Base-by-base conservation (phyloP, 2,329 filamentous ascomycete species). In the Penicillium expansum region DNA sequence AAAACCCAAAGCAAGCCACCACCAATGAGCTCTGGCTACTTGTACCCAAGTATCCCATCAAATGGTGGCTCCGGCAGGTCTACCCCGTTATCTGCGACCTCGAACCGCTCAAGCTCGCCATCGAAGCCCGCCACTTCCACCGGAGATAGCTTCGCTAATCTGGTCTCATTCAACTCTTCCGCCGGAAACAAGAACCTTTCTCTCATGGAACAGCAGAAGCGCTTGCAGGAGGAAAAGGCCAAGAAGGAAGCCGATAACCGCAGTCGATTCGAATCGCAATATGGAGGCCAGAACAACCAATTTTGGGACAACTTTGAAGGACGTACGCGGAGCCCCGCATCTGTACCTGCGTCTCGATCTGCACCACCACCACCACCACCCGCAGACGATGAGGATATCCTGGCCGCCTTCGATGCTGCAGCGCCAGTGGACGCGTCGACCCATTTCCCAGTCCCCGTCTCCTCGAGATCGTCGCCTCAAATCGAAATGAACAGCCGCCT, bases 291-390 rank as follows among this genome's bases (percentile, higher is more conserved):
- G 47, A 79, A 87, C 67, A 82, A 83, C 11, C 85, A 86, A 59
- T 91, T 91, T 70, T 92, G 89, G 86, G 89, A 94, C 69, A 84
- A 77, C 13, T 77, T 94, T 47, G 91, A 85, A 30, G 78, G 77
- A 42, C 80, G 79, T 66, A 79, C 71, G 50, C 80, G 76, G 37
- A 76, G 71, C 48, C 62, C 76, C 27, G 57, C 69, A 22, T 72
- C 81, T 33, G 76, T 81, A 42, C 74, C 77, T 55, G 74, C 77
- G 45, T 80, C 80, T n/a, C 74, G 78, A 52, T 79, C 77, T 3
- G 69, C 76, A 32, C 55, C 60, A n/a, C 80, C 79, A 11, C 78
- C 76, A 32, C 55, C 60, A n/a, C 80, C 79, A 11, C 78, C 80
- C 0, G 71, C 76, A 5, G 77, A 81, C 22, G 83, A 85, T 37